A percentile compares a stretch with the other conserved stretches of the same genome.
phyloP scores from a whole-genome alignment of 371 early-diverging fungal genomes.

The Lichtheimia hyalospora region DNA sequence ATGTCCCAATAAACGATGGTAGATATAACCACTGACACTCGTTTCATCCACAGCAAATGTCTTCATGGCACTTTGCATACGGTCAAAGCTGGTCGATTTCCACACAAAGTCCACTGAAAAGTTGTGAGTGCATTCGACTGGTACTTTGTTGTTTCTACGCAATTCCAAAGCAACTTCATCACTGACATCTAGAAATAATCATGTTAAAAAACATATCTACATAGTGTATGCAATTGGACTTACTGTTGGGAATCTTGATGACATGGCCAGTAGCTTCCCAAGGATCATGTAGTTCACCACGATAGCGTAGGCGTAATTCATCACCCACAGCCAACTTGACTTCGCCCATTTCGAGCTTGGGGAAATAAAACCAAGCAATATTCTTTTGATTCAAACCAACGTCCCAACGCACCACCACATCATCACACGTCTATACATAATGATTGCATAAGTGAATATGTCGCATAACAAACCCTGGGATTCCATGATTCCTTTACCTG shows the following conservation, averaged over 20 bases:
- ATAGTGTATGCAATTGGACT: conserved; percentile 7
- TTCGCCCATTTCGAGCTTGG: conserved; percentile 92
- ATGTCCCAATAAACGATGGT: conserved; percentile 92
- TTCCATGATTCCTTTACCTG: conserved; percentile 49
- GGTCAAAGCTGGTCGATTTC: conserved; percentile 97
- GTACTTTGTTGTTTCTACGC: conserved; percentile 63
- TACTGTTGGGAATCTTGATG: conserved; percentile 93
- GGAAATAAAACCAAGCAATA: conserved; percentile 92
- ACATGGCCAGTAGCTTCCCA: conserved; percentile 95
- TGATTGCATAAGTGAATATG: not conserved
- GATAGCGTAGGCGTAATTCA: conserved; percentile 87
- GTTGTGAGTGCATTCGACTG: conserved; percentile 87
- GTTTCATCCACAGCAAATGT: conserved; percentile 94
- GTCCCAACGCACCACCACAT: conserved; percentile 96
- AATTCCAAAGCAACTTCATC: conserved; percentile 95
- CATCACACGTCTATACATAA: conserved; percentile 77
- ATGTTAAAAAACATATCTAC: not conserved
- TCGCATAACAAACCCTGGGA: not conserved
- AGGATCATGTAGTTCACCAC: conserved; percentile 81
- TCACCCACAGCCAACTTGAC: conserved; percentile 95
- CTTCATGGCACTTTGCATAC: conserved; percentile 95
- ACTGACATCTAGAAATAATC: conserved; percentile 61
- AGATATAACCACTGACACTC: conserved; percentile 93
- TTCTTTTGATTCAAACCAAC: conserved; percentile 92
- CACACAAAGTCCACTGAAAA: conserved; percentile 99